Evolutionary conservation across 2,329 filamentous ascomycete genomes (phyloP), one percentile per base, ranked within the genome.

Genomic region (Fusarium humuli): DNA sequence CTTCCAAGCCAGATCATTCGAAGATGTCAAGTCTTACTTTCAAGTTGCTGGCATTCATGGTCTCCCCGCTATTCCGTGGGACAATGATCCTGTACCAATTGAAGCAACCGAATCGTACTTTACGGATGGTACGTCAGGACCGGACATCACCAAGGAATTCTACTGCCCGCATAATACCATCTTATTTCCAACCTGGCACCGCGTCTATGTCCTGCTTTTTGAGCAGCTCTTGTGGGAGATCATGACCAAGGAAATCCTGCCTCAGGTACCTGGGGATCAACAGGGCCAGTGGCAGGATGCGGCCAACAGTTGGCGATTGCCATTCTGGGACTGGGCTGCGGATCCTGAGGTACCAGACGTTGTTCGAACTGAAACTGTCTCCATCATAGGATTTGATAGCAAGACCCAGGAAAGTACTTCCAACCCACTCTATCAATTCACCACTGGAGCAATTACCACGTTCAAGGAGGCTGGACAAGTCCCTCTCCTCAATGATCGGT

Each of bases 241-340:
- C 4, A 48, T 48, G 29, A 48, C 37, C 13, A 11, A 12, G 20
- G 22, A 14, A 29, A 10, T 14, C 8, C 14, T 46, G 42, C 54
- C 25, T 56, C 34, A 49, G 37, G n/a, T 49, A 25, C 8, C 20
- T 27, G 14, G 18, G 47, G 16, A 41, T 47, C 49, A 50, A 30
- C 30, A 25, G 32, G 12, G 22, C 7, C 20, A 7, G 8, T 34
- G 30, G 22, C 47, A 23, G 1, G 40, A 47, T 8, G 45, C 40
- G 0, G 63, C 63, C 5, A 30, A 48, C 16, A n/a, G 18, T 9
- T 66, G 49, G 48, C 34, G 58, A 11, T 32, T 66, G 9, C 63
- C 63, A 6, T 66, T 62, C 45, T 66, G 63, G 63, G 63, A 66
- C 18, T 66, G 63, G 63, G 58, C 63, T 10, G 23, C 18, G 20